Base-by-base conservation (phyloP, 495 filamentous ascomycete species). In the Tuber indicum region DNA sequence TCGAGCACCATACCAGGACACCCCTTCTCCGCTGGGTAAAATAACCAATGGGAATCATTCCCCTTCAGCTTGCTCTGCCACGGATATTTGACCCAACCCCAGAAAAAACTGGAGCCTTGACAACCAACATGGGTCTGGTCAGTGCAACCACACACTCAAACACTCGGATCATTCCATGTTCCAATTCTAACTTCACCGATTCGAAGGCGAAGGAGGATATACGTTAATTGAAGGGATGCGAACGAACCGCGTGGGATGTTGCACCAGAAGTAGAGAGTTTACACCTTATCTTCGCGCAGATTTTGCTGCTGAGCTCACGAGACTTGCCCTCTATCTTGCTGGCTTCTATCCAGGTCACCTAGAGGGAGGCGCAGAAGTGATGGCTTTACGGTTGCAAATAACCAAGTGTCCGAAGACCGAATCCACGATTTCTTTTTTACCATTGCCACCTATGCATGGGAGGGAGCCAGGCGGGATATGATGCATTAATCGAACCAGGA, bases 11-110 rank as follows among this genome's bases (percentile, higher is more conserved):
- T 43, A 43, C 42, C 42, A 10, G 42, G 6, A 43, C 72, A 78
- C 77, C 77, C 76, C 74, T 80, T 71, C 77, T 73, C 74, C 74
- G 69, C 43, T 73, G 23, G 43, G 58, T 42, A 39, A 69, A 41
- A 70, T 43, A 21, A 26, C 78, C 78, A 80, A 80, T 80, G 78
- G 78, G 78, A 79, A 80, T 76, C 77, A 80, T 80, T 80, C 78
- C 78, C 77, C 77, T 74, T 70, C 78, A 76, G 76, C 70, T 76
- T 66, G 58, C 44, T 78, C 52, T 75, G n/a, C 78, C 70, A 79
- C 73, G 77, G 77, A 80, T 80, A 79, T 80, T 76, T 80, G 58
- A 77, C 77, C 78, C 75, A 71, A 74, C 78, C 78, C 58, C 58
- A 66, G 58, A 26, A 66, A 80, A 80, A 80, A 71, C 76, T 42